These are phyloP conservation scores for Pythium sp. DNA, from an alignment of 352 stramenopile species.

Conservation along the genomic window DNA sequence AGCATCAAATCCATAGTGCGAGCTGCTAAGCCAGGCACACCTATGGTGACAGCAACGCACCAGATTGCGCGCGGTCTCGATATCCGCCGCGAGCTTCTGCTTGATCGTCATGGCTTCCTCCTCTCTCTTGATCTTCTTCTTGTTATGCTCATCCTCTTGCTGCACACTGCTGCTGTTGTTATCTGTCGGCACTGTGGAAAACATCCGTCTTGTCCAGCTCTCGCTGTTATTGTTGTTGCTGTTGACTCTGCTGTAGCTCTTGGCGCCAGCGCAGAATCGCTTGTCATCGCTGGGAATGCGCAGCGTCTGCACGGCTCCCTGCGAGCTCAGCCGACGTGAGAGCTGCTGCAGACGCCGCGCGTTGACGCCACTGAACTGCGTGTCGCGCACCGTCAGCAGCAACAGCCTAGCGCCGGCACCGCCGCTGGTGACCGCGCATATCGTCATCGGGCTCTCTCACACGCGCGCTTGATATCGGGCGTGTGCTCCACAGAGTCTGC, in stretches of 20 bases:
- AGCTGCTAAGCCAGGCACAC: background rate
- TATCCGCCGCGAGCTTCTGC: slow-evolving; percentile 47
- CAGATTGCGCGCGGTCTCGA: slow-evolving; percentile 44
- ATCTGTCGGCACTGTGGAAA: slow-evolving; percentile 13
- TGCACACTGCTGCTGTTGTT: slow-evolving; percentile 3
- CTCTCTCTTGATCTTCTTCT: slow-evolving; percentile 20
- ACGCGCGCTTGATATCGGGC: background rate
- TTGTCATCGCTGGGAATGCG: background rate
- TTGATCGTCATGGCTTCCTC: slow-evolving; percentile 33
- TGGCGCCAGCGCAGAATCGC: background rate
- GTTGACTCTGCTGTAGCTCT: slow-evolving; percentile 6
- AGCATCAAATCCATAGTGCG: background rate
- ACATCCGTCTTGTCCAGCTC: slow-evolving; percentile 15
- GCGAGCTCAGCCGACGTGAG: background rate
- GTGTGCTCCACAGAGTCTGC: background rate
- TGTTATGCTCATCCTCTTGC: slow-evolving; percentile 26
- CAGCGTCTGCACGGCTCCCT: slow-evolving; percentile 4
- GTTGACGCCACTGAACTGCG: background rate
- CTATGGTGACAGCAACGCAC: slow-evolving; percentile 18
- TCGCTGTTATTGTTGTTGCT: slow-evolving; percentile 2
- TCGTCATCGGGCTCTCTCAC: slow-evolving; percentile 4
- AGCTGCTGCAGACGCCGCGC: slow-evolving; percentile 1
- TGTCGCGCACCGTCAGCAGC: slow-evolving; percentile 1
- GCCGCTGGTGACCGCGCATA: background rate
- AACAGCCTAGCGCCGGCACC: slow-evolving; percentile 5